Conservation (phyloP, 352 stramenopile genomes). For the Phytophthora colocasiae region DNA sequence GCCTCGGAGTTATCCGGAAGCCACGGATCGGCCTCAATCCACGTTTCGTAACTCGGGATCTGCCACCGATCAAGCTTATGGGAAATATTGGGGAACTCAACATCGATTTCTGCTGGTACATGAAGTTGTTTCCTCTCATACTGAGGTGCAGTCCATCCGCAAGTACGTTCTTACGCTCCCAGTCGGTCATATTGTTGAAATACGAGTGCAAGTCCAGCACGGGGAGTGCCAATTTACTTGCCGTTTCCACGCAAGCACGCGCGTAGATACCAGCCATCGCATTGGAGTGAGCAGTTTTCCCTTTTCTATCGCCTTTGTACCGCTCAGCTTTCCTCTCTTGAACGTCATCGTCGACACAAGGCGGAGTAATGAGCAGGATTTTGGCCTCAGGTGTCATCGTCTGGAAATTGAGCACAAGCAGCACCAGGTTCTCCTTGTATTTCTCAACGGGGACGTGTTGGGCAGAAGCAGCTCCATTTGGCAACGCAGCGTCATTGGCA, state of each 20-base stretch:
- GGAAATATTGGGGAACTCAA: constrained; percentile 24
- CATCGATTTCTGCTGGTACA: constrained; percentile 31
- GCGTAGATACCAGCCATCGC: constrained; percentile 51
- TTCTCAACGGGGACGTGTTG: constrained; percentile 54
- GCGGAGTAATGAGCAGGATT: constrained; percentile 39
- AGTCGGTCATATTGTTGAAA: constrained; percentile 45
- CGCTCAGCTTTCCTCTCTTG: constrained; percentile 20
- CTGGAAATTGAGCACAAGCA: constrained; percentile 29
- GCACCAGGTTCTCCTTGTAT: constrained; percentile 53
- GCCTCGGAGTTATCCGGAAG: constrained; percentile 1
- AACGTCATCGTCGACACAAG: constrained; percentile 38
- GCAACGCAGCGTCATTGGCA: constrained; percentile 62
- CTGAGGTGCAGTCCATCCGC: constrained; percentile 64
- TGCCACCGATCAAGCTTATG: constrained; percentile 28
- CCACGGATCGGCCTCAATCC: constrained; percentile 17
- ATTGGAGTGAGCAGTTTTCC: constrained; percentile 49
- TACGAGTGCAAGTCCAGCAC: constrained; percentile 51
- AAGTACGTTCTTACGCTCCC: constrained; percentile 35
- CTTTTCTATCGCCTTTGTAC: constrained; percentile 18
- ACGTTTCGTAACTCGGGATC: constrained; percentile 34
- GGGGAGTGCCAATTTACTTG: constrained; percentile 26
- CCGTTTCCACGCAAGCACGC: constrained; percentile 48
- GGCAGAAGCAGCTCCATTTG: constrained; percentile 21
- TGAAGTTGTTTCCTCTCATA: constrained; percentile 46
- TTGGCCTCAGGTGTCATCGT: constrained; percentile 25